phyloP scores from a whole-genome alignment of 75 land plant genomes.

The Cryptomeria japonica region DNA sequence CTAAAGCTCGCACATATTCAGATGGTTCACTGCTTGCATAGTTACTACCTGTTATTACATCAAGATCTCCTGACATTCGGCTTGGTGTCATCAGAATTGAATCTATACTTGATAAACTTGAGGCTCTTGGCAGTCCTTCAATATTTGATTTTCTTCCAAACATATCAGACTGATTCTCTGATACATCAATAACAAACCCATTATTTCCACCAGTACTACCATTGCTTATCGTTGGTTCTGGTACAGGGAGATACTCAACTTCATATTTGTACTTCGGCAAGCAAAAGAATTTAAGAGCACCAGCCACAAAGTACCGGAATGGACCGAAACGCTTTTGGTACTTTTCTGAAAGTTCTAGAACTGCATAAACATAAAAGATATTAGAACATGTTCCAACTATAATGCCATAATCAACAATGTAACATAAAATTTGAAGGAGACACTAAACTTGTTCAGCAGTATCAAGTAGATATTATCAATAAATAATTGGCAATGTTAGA shows the following conservation, averaged over 20 bases:
- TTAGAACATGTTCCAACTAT: not conserved
- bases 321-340: constrained; percentile 98
- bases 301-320: constrained; percentile 91
- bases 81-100: constrained; percentile 66
- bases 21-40: constrained; percentile 87
- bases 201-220: constrained; percentile 26
- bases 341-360: constrained; percentile 94
- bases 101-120: constrained; percentile 73
- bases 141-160: constrained; percentile 48
- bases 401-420: too few species aligned
- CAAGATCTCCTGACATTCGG: constrained; percentile 51
- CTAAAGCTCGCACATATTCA: constrained; percentile 81
- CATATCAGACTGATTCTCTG: constrained; percentile 51
- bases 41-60: constrained; percentile 40
- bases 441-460: not conserved
- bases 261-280: constrained; percentile 86
- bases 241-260: constrained; percentile 81
- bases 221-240: constrained; percentile 24
- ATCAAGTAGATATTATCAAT: not conserved
- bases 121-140: constrained; percentile 65
- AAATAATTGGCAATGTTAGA: not conserved
- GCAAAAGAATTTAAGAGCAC: constrained; percentile 77
- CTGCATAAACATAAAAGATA: constrained; percentile 38
- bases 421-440: not conserved
- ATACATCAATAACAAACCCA: constrained; percentile 32